Conservation (phyloP, 768 basidiomycete genomes). For the Lentinula detonsa region DNA sequence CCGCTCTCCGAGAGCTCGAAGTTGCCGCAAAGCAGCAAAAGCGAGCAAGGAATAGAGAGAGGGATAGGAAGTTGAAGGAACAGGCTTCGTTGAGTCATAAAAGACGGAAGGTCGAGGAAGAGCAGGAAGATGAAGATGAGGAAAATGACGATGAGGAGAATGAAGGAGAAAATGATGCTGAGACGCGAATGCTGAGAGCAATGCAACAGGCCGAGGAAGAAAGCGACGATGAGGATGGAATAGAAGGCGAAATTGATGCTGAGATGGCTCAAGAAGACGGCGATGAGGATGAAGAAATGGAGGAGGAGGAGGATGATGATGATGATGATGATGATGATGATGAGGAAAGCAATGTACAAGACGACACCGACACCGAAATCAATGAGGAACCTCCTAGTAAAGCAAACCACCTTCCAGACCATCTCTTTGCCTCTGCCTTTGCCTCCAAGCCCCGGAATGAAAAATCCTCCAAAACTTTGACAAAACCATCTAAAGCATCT, state of each 20-base stretch:
- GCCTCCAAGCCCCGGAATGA: neutral
- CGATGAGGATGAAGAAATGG: neutral
- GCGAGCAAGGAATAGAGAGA: neutral
- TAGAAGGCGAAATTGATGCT: neutral
- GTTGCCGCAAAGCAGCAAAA: neutral
- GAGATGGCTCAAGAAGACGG: neutral
- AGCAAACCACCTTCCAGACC: neutral
- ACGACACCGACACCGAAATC: neutral
- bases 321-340: neutral
- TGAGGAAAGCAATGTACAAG: neutral
- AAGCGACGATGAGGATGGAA: neutral
- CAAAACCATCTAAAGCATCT: neutral
- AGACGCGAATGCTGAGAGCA: neutral
- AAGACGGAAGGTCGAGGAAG: neutral
- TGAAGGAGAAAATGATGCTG: neutral
- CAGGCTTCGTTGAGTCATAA: neutral
- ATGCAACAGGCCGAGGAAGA: neutral
- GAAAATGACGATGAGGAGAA: neutral
- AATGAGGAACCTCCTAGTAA: neutral
- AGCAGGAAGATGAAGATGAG: neutral
- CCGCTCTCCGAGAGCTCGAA: neutral
- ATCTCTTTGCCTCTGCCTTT: conserved; percentile 2
- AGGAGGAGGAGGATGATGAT: neutral
- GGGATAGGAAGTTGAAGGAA: neutral
- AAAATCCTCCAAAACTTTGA: neutral